A percentile compares a stretch with the other conserved stretches of the same genome.
phyloP scores from a whole-genome alignment of 306 rosid species.

The Prunus mira region DNA sequence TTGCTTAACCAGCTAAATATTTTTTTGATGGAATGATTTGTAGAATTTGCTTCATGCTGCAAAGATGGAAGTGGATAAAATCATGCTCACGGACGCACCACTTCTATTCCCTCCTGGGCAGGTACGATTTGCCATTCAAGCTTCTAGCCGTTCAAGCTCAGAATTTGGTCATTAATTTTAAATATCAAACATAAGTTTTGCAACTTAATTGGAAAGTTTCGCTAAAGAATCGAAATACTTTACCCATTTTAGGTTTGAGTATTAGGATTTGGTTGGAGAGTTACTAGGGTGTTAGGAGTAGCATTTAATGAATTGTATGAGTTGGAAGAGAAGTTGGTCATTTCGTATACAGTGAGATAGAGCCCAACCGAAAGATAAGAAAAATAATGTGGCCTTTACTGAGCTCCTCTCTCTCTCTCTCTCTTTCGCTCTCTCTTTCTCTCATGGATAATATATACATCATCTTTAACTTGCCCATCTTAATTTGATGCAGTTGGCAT shows the following conservation, averaged over 20 bases:
- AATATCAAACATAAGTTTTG: background rate
- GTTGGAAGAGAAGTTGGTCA: background rate
- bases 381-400: background rate
- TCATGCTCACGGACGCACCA: conserved; percentile 95
- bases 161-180: background rate
- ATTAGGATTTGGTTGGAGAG: conserved; percentile 1
- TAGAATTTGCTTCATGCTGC: conserved; percentile 59
- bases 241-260: background rate
- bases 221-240: background rate
- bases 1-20: conserved; percentile 12
- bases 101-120: conserved; percentile 94
- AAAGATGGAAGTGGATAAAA: conserved; percentile 68
- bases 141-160: background rate
- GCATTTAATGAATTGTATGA: background rate
- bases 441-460: background rate
- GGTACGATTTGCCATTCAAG: conserved; percentile 38
- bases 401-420: too few species aligned
- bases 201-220: background rate
- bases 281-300: background rate
- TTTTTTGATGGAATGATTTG: conserved; percentile 17
- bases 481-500: conserved; percentile 61
- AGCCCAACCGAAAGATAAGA: background rate
- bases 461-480: conserved; percentile 2
- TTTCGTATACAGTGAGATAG: background rate
- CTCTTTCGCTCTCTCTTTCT: background rate